Evolutionary conservation across 371 early-diverging fungal species (phyloP).

Genomic region (Mucor mucedo): DNA sequence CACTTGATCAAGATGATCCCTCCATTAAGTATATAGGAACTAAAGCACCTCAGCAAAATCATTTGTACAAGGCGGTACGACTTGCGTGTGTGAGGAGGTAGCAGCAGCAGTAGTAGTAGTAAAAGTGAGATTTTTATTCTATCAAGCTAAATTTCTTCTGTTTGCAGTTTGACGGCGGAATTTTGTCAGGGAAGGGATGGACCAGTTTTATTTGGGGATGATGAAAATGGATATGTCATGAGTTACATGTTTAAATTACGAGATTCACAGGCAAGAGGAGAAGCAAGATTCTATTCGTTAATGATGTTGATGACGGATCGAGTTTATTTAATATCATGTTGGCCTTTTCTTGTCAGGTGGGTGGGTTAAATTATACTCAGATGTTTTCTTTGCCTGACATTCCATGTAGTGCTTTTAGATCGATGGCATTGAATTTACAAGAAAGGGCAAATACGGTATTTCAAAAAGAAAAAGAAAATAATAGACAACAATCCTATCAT

Average conservation of each 20-base stretch:
- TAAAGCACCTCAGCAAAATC: slow-evolving; percentile 55
- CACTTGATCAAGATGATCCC: slow-evolving; percentile 52
- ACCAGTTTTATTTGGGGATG: slow-evolving; percentile 77
- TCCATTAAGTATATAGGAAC: slow-evolving; percentile 51
- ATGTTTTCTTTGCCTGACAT: not conserved
- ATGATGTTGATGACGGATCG: slow-evolving; percentile 76
- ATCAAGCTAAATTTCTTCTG: not conserved
- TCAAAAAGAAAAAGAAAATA: slow-evolving; percentile 46
- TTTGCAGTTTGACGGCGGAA: slow-evolving; percentile 65
- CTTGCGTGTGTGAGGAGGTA: slow-evolving; percentile 62
- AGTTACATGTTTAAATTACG: slow-evolving; percentile 75
- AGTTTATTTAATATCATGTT: slow-evolving; percentile 69
- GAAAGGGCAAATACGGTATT: slow-evolving; percentile 60
- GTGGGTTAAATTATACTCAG: not conserved
- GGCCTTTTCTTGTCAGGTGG: slow-evolving; percentile 74
- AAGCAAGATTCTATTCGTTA: slow-evolving; percentile 67
- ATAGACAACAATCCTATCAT: slow-evolving; percentile 45
- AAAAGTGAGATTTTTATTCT: too few relatives aligned
- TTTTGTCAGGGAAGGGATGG: slow-evolving; percentile 76
- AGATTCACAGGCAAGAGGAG: slow-evolving; percentile 75
- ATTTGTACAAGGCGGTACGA: slow-evolving; percentile 57
- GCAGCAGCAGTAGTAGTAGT: too few relatives aligned
- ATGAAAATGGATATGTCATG: slow-evolving; percentile 73
- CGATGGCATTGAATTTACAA: slow-evolving; percentile 63
- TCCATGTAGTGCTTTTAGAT: slow-evolving; percentile 53